Conservation (phyloP, 1,139 yeast species). For the Saccharomyces hybrid region DNA sequence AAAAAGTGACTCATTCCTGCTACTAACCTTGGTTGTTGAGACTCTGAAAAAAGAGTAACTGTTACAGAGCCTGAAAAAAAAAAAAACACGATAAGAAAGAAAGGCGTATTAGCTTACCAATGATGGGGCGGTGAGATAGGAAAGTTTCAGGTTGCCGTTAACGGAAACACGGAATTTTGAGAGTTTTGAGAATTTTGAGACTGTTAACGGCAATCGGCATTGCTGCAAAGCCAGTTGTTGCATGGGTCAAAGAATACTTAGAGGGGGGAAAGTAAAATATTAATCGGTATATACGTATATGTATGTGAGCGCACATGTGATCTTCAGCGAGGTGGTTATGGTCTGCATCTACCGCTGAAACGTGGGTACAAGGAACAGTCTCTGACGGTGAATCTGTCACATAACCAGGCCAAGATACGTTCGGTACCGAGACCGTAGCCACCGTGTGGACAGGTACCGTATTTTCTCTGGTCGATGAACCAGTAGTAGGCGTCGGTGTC, state of each 20-base stretch:
- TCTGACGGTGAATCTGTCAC: slow-evolving; percentile 94
- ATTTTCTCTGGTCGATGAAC: slow-evolving; percentile 92
- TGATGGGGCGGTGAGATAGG: background rate
- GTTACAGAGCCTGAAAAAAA: background rate
- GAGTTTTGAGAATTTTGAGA: background rate
- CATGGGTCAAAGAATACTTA: background rate
- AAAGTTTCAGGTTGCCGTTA: too few species aligned
- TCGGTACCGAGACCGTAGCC: slow-evolving; percentile 98
- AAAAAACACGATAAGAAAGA: background rate
- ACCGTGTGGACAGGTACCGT: slow-evolving; percentile 98
- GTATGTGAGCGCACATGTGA: background rate
- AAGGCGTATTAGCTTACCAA: background rate
- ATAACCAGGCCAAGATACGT: slow-evolving; percentile 95
- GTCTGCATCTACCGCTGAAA: slow-evolving; percentile 95
- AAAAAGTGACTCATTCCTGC: background rate
- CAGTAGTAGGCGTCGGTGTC: slow-evolving; percentile 79
- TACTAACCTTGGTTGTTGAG: background rate
- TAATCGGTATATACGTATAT: background rate
- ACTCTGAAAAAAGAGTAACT: background rate
- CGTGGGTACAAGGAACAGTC: slow-evolving; percentile 97
- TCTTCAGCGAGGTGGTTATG: slow-evolving; percentile 38
- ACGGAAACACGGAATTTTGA: too few species aligned
- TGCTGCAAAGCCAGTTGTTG: background rate
- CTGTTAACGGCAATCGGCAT: background rate
- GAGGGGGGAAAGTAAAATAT: background rate